Evolutionary conservation across 1,139 yeast species (phyloP), one percentile per base, ranked within the genome.

Genomic region (Diutina catenulata): DNA sequence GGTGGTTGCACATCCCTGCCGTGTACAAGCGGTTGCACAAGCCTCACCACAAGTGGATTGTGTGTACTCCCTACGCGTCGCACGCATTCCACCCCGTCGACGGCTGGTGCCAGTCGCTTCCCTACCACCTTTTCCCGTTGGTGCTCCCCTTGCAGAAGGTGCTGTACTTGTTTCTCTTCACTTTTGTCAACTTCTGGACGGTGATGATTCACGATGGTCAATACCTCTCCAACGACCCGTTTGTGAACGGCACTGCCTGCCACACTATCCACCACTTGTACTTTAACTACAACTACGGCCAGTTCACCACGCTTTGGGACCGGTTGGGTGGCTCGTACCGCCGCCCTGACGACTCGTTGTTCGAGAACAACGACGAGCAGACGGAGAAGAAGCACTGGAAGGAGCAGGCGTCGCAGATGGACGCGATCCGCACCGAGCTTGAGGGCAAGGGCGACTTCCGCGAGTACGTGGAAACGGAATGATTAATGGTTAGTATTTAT

Each of bases 21-120:
- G 79, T 91, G 31, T 91, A 91, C 73, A 88, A 81, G 67, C 59
- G 55, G 25, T 65, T 91, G 47, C 98, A 91, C 67, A 91, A 91
- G 64, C 96, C 97, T n/a, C 98, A 91, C 60, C 98, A 91, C 70
- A 93, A 91, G 64, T 91, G 98, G 98, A 78, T 91, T 51, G 96
- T 91, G 38, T 91, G 97, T 47, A 88, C 98, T 3, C 98, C 98
- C 26, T 91, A 81, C 62, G 98, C 98, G 1, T 86, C 95, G 10
- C 97, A 88, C 56, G 97, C 98, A 18, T 91, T 91, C 86, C 96
- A 91, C 60, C 98, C 98, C 11, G 80, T 91, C 39, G 98, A 91
- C 54, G 98, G 98, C 32, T 91, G 82, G 65, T 65, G 76, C 42
- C 98, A 91, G 66, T 81, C 95, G 36, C 56, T 91, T 45, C 95